phyloP scores from a whole-genome alignment of 257 asterid species.

The Solanum arcanum region DNA sequence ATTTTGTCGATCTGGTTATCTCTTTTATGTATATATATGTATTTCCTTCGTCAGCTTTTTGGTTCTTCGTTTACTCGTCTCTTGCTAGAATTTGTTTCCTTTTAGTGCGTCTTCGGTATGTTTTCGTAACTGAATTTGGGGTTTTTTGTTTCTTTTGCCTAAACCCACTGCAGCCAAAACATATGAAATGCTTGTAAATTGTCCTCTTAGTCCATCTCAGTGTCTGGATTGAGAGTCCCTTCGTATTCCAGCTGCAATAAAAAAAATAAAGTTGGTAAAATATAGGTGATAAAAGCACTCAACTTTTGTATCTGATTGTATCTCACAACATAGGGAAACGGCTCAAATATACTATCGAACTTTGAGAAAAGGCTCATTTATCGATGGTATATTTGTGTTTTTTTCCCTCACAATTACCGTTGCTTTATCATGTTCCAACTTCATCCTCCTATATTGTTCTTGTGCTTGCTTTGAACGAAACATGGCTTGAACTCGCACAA shows the following conservation, averaged over 20 bases:
- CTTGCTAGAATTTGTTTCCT: background rate
- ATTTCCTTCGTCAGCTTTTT: background rate
- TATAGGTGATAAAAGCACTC: background rate
- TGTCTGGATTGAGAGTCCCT: conserved; percentile 38
- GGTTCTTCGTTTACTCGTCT: background rate
- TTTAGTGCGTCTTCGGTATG: background rate
- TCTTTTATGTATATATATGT: background rate
- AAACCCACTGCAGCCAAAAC: background rate
- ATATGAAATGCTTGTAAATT: background rate
- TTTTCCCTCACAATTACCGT: conserved; percentile 17
- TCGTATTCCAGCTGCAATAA: conserved; percentile 48
- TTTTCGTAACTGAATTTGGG: background rate
- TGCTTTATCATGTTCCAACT: conserved; percentile 48
- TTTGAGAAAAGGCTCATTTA: background rate
- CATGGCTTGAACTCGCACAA: conserved; percentile 85
- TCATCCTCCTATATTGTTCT: conserved; percentile 87
- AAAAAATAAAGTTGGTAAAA: background rate
- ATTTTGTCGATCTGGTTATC: background rate
- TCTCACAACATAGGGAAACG: background rate
- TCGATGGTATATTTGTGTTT: background rate
- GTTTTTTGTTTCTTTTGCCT: background rate
- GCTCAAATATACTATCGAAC: background rate
- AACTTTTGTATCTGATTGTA: background rate
- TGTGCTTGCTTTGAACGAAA: conserved; percentile 89
- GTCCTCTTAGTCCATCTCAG: conserved; percentile 20